These are phyloP conservation scores for Aspergillus quadrilineatus DNA, from an alignment of 2,329 filamentous ascomycete genomes.

Conservation along the genomic window DNA sequence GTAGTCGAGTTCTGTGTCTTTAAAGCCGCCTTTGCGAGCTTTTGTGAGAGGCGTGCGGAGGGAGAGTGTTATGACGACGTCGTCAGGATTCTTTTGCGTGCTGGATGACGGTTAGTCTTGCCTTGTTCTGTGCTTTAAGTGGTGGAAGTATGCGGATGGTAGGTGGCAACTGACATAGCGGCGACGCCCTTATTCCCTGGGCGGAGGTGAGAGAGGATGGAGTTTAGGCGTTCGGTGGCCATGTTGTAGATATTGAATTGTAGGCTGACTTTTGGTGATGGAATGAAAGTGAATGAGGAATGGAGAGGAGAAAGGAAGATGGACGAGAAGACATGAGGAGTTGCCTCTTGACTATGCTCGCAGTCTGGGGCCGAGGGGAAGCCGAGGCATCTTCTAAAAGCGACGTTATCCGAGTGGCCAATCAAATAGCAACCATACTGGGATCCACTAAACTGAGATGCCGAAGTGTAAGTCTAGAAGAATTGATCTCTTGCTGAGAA, in stretches of 20 bases:
- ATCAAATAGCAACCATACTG: neutral
- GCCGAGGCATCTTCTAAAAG: constrained; percentile 15
- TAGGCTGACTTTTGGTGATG: neutral
- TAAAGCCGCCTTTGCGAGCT: constrained; percentile 87
- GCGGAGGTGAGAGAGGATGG: constrained; percentile 78
- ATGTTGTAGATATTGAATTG: constrained; percentile 46
- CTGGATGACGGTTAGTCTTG: constrained; percentile 48
- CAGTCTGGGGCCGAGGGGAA: constrained; percentile 10
- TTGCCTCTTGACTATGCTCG: constrained; percentile 5
- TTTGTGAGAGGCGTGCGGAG: constrained; percentile 87
- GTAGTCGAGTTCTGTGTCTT: constrained; percentile 88
- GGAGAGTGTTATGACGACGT: constrained; percentile 93
- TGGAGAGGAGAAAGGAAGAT: neutral
- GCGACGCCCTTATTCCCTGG: constrained; percentile 67
- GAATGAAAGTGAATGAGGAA: neutral
- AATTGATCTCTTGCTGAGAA: neutral
- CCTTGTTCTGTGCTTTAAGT: constrained; percentile 15
- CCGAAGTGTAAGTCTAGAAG: neutral
- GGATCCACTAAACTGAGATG: neutral
- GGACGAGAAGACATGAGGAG: constrained; percentile 1
- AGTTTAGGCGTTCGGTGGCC: constrained; percentile 82
- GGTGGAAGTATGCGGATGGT: neutral
- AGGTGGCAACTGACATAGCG: constrained; percentile 64
- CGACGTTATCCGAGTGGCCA: constrained; percentile 7
- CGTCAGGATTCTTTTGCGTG: constrained; percentile 88